Base-by-base conservation (phyloP, 148 eudicot genomes). In the Beta vulgaris region DNA sequence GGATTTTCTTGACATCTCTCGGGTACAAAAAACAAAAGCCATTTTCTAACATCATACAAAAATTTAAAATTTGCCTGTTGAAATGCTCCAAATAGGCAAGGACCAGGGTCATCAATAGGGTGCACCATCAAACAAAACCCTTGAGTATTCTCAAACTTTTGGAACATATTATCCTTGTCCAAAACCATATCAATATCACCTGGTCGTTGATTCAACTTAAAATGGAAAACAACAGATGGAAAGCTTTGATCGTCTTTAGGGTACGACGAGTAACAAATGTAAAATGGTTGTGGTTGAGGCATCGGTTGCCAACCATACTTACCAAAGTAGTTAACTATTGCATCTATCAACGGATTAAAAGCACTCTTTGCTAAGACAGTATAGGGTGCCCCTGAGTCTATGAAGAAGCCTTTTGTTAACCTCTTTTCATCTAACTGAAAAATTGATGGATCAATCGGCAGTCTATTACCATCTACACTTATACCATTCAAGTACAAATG, bases 301-400 rank as follows among this genome's bases (percentile, higher is more conserved):
- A 3, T 7, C 1, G 72, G 64, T 11, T 51, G 9, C 78, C 78
- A 75, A 2, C 53, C 42, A 66, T 65, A 75, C 14, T 54, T 26
- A 6, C 18, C 32, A 6, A 75, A 75, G 64, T 51, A 53, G 9
- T 26, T 51, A 16, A 26, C 10, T 2, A 75, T 39, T 1, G 78
- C 78, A 0, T 25, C 51, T 16, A 4, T 66, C 10, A 75, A 1
- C 2, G 72, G 63, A 21, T 75, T 13, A 21, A 29, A 65, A 3
- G 78, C 78, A 5, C 6, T 65, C 37, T 6, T 75, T 0, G 61
- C 42, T 21, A 75, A 29, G 62, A 25, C 31, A 18, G 78, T 75
- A 19, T 75, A 75, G 13, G 78, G 78, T 54, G 77, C 39, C 26
- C 77, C 77, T 0, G 77, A 74, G 48, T 74, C 77, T 5, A 74